Conservation (phyloP, 345 rosid species). For the Microthlaspi erraticum region DNA sequence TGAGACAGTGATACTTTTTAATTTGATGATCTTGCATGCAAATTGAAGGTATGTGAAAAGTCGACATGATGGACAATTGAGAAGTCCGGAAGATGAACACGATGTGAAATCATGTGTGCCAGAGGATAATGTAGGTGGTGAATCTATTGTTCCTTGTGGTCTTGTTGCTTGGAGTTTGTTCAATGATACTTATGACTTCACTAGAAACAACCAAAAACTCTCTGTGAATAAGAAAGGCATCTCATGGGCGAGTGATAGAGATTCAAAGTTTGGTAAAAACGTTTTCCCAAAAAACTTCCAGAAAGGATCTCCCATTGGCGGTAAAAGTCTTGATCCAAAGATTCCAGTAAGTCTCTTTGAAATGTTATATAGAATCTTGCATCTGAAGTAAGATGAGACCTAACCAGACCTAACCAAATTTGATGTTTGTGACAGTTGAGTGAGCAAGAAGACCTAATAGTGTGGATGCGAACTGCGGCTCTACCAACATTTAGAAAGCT, state of each 20-base stretch:
- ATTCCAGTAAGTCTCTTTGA: slow-evolving; percentile 57
- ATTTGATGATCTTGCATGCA: slow-evolving; percentile 37
- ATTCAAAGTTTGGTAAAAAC: slow-evolving; percentile 76
- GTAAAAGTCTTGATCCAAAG: slow-evolving; percentile 47
- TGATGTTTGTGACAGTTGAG: no score
- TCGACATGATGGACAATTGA: slow-evolving; percentile 56
- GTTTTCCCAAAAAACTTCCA: slow-evolving; percentile 82
- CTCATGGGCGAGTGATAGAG: slow-evolving; percentile 92
- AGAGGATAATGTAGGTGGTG: slow-evolving; percentile 46
- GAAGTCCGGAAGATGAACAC: neutral
- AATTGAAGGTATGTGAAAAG: slow-evolving; percentile 75
- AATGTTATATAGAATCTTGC: neutral
- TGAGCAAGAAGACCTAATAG: slow-evolving; percentile 89
- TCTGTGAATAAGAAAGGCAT: slow-evolving; percentile 64
- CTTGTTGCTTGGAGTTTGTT: slow-evolving; percentile 97
- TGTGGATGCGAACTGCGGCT: slow-evolving; percentile 98
- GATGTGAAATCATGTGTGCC: slow-evolving; percentile 58
- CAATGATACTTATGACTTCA: slow-evolving; percentile 76
- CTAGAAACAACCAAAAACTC: slow-evolving; percentile 49
- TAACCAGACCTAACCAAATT: no score
- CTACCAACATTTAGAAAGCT: slow-evolving; percentile 90
- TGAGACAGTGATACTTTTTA: neutral
- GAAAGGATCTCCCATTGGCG: slow-evolving; percentile 59
- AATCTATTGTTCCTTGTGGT: slow-evolving; percentile 80
- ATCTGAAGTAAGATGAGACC: neutral